Evolutionary conservation across 1,139 yeast genomes (phyloP).

Genomic region (Lodderomyces pseudojiufengensis): DNA sequence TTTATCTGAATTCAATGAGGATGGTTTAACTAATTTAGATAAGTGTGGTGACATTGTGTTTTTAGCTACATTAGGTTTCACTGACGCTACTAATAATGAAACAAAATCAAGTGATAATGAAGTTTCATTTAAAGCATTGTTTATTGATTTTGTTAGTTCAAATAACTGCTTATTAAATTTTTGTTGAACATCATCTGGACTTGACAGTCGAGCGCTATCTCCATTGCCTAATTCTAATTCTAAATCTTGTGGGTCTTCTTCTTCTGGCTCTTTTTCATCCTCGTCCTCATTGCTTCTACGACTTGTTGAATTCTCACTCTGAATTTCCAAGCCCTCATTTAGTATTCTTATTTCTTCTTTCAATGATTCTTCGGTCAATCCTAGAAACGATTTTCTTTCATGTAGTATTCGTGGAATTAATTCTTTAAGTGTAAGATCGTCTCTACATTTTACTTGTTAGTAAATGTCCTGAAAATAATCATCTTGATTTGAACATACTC

Average conservation of each 20-base stretch:
- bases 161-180: constrained; percentile 51
- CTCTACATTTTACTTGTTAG: too few species aligned
- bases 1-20: constrained; percentile 71
- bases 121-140: constrained; percentile 79
- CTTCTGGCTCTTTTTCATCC: constrained; percentile 4
- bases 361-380: constrained; percentile 56
- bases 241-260: background rate
- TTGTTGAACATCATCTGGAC: background rate
- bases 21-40: constrained; percentile 71
- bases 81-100: constrained; percentile 75
- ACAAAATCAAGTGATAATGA: constrained; percentile 85
- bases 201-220: constrained; percentile 9
- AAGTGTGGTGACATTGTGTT: constrained; percentile 89
- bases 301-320: too few species aligned
- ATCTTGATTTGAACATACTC: constrained; percentile 32
- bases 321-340: too few species aligned
- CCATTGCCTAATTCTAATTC: constrained; percentile 4
- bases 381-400: constrained; percentile 38
- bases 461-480: too few species aligned
- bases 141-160: constrained; percentile 54
- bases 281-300: background rate
- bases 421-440: constrained; percentile 36
- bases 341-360: constrained; percentile 18
- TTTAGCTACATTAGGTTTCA: constrained; percentile 79
- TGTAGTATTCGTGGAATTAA: constrained; percentile 39